Evolutionary conservation across 169 alveolate genomes (phyloP), one percentile per base, ranked within the genome.

Genomic region (Eimeria zaria): DNA sequence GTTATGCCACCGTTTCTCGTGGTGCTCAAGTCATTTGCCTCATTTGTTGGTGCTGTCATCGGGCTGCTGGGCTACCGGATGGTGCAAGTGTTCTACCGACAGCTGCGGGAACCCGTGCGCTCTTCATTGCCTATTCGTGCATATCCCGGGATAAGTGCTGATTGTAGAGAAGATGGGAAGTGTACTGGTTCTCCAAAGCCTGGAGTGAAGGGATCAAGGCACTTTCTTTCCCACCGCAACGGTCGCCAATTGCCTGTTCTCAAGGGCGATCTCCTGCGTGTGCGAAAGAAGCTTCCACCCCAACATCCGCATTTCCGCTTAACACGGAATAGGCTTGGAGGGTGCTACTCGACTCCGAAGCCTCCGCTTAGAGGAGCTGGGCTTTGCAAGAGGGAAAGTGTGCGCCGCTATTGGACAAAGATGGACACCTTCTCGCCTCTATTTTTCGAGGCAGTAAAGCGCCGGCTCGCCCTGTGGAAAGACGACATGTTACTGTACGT

Each of bases 331-430:
- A 46, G n/a, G 67, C 44, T 27, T 18, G 64, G 41, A 27, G 88
- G 48, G 3, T 27, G 44, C 12, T n/a, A n/a, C 64, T 78, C 88
- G 44, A n/a, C 46, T 8, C 46, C 67, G 27, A 24, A 48, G 41
- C 67, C 27, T 78, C 46, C 48, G 1, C 41, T 27, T 46, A 27
- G 39, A n/a, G 30, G 71, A 5, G 36, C 91, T 33, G 36, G 62
- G 46, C 30, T 55, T 3, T 55, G 55, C 20, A 83, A 14, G 24
- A 18, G 76, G 55, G 91, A 48, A 36, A 64, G 36, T 41, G 12
- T 24, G 62, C 93, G 93, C 41, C 93, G 46, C 64, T 87, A 87
- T 39, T 87, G 93, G 93, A 87, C 93, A 33, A 87, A 39, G 53
- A 69, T 87, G 67, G 93, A 62, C 46, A 87, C 36, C 53, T 62